Evolutionary conservation across 176 grass and related monocot species (phyloP).

Genomic region (Cymbopogon citratus): DNA sequence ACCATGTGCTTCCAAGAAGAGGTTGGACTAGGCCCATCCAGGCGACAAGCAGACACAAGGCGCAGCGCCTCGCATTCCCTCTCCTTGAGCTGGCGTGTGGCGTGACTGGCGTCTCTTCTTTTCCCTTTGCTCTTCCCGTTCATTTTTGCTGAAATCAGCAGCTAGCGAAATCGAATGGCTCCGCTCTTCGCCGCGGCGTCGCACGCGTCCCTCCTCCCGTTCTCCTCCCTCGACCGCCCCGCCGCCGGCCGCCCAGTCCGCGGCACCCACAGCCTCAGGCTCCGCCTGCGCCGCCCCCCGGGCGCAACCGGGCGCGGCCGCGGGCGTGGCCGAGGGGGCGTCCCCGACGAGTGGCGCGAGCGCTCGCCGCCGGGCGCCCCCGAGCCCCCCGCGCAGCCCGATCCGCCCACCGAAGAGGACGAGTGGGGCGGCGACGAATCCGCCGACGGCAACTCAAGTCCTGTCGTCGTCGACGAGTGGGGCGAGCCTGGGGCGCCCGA

Average conservation of each 20-base stretch:
- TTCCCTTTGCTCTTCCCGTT: neutral
- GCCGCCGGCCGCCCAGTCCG: neutral
- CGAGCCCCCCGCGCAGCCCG: conserved; percentile 20
- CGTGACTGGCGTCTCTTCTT: neutral
- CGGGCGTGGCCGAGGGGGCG: neutral
- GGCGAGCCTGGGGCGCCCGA: conserved; percentile 51
- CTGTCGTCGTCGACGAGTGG: conserved; percentile 59
- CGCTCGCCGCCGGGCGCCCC: conserved; percentile 28
- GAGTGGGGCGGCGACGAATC: conserved; percentile 55
- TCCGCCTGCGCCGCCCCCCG: neutral
- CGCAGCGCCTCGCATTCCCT: neutral
- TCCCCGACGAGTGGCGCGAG: conserved; percentile 68
- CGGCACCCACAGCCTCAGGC: neutral
- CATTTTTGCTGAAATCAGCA: neutral
- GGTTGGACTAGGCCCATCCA: neutral
- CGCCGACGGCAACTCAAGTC: conserved; percentile 1
- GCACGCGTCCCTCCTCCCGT: conserved; percentile 30
- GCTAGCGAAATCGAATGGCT: conserved; percentile 37
- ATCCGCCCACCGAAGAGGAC: conserved; percentile 51
- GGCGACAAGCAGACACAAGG: neutral
- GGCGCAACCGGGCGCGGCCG: neutral
- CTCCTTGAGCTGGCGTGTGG: neutral
- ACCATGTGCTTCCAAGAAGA: neutral
- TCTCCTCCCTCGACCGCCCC: conserved; percentile 10
- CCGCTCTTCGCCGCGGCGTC: conserved; percentile 40